Evolutionary conservation across 108 stramenopile genomes (phyloP), one percentile per base, ranked within the genome.

Genomic region (Skeletonema grethae): DNA sequence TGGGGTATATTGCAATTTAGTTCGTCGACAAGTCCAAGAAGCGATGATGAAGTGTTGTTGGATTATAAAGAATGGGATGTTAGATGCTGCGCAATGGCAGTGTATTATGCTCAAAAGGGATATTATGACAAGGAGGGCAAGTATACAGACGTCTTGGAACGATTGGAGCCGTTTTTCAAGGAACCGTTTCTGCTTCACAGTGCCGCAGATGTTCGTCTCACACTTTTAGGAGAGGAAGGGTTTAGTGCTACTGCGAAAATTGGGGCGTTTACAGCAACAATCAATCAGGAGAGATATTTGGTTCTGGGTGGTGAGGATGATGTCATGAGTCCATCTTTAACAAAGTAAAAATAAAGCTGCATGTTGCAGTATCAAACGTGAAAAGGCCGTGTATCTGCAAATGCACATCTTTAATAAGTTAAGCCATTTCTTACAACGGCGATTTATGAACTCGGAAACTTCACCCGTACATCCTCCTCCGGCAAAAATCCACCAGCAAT

Each of bases 391-490:
- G 18, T 48, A 48, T 48, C 46, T 48, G 46, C 46, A 60, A 77
- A 77, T 76, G 69, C 67, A 76, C 31, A 63, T 31, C 63, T 57
- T 65, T 43, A 69, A 69, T 69, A 76, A 70, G 60, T 15, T 61
- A 69, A 16, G 60, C 61, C 62, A 66, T 67, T 10, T 67, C 5
- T 53, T 56, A 30, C 31, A 70, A 70, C 30, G 65, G 71, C 62
- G 35, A 50, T 28, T 67, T 86, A 90, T 65, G 90, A 90, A 83
- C 85, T 91, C 57, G 88, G 77, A 75, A 95, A 91, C 79, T 91
- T 89, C 63, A 95, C 93, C 74, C 90, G 86, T 45, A 90, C 89
- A 57, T 92, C 90, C 60, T 95, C 93, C 75, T 95, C 93, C 61
- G 88, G 72, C 53, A 92, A 77, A 62, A 95, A 95, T 39, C 90